Evolutionary conservation across 345 rosid genomes (phyloP).

Genomic region (Nasturtium officinale): DNA sequence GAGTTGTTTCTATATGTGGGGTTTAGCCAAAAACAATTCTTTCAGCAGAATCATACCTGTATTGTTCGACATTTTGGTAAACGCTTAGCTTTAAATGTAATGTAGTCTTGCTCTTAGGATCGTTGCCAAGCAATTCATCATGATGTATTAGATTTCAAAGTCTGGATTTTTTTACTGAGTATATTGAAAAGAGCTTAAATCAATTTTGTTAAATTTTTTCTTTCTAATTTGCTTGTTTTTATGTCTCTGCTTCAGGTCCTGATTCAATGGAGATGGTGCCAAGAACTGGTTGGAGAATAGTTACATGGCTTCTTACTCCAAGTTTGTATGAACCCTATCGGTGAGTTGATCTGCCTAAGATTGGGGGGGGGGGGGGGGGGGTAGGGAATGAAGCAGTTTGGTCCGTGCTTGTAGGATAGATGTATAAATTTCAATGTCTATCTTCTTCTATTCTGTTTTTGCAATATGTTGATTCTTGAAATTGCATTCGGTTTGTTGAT

Average conservation of each 20-base stretch:
- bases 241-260: constrained; percentile 10
- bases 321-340: neutral
- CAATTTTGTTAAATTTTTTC: neutral
- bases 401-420: constrained; percentile 36
- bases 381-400: constrained; percentile 43
- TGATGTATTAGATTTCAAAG: neutral
- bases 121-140: neutral
- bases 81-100: neutral
- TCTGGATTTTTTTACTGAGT: neutral
- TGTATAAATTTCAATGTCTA: constrained; percentile 25
- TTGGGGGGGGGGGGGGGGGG: too few species aligned
- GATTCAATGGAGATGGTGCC: constrained; percentile 22
- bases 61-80: neutral
- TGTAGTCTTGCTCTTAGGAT: constrained; percentile 2
- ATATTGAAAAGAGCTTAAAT: neutral
- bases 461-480: neutral
- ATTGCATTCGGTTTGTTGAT: neutral
- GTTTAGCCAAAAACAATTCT: neutral
- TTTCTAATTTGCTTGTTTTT: neutral
- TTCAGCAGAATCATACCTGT: neutral
- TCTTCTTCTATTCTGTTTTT: constrained; percentile 8
- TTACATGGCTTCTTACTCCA: constrained; percentile 3
- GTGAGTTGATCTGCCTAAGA: constrained; percentile 28
- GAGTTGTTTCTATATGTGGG: neutral
- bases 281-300: constrained; percentile 22